Evolutionary conservation across 73 alveolate genomes (phyloP).

Genomic region (Effrenium voratum): DNA sequence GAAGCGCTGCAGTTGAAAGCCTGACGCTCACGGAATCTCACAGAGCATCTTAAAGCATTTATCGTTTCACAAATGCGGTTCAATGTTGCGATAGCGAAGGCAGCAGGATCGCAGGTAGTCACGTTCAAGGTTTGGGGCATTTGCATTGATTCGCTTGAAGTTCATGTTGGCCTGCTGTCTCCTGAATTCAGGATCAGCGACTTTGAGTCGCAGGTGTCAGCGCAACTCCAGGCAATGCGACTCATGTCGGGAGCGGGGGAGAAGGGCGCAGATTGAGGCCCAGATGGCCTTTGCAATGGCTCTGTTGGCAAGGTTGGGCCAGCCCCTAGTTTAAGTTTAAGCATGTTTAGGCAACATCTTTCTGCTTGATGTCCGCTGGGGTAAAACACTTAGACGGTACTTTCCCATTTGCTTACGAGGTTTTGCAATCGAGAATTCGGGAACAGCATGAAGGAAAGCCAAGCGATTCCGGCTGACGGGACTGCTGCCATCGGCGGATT

Average conservation of each 20-base stretch:
- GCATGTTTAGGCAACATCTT: neutral
- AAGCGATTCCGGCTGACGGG: too few relatives aligned
- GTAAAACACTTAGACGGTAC: too few relatives aligned
- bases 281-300: neutral
- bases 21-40: neutral
- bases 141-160: neutral
- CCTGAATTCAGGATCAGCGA: slow-evolving; percentile 78
- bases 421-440: too few relatives aligned
- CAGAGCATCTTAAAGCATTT: neutral
- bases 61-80: neutral
- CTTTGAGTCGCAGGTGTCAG: slow-evolving; percentile 76
- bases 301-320: neutral
- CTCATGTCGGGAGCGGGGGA: neutral
- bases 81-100: neutral
- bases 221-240: slow-evolving; percentile 47
- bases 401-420: too few relatives aligned
- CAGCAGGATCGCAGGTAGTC: neutral
- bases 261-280: neutral
- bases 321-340: neutral
- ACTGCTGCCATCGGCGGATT: too few relatives aligned
- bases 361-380: neutral
- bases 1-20: too few relatives aligned
- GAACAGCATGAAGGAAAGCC: too few relatives aligned
- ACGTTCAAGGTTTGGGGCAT: neutral
- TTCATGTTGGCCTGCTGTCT: too few relatives aligned